Base-by-base conservation (phyloP, 768 basidiomycete genomes). In the Calocera cornea region DNA sequence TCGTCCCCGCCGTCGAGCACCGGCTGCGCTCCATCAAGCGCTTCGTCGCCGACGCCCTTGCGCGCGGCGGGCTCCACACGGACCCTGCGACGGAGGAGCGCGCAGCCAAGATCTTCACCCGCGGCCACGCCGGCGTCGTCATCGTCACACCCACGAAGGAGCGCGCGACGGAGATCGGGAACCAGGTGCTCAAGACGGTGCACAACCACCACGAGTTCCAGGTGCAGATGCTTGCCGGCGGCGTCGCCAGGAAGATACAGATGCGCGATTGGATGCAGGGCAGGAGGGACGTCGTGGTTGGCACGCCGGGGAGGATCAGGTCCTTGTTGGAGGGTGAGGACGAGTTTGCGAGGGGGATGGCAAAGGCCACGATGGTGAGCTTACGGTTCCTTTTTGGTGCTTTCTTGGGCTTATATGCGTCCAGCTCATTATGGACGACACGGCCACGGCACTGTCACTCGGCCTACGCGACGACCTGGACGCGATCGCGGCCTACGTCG, bases 101-200 rank as follows among this genome's bases (percentile, higher is more conserved):
- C 66, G 38, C 72, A 72, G 29, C n/a, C 44, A 70, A 34, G 66
- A 68, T 31, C 22, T 84, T 80, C 73, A 79, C 83, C 0, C 77
- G 77, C 10, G 72, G 78, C 5, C 77, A 82, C 41, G 85, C 84
- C 38, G 92, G 94, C 1, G 80, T 87, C 0, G 81, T 97, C 24
- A 81, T 97, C 71, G 86, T 97, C 75, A 90, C 86, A 27, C 92
- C 94, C 1, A 97, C 94, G 2, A 84, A 94, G 65, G 94, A 97
- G 74, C 78, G 92, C 49, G 94, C 94, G 3, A 87, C 87, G 0
- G 92, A 94, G 75, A 95, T 95, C 69, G 92, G 92, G 27, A 84
- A 83, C 24, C 92, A 95, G 74, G 92, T 92, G 1, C 73, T 82
- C 31, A 84, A 84, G 70, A 77, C 95, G 24, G 82, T 85, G 0